Evolutionary conservation across 1,284 basidiomycete species (phyloP).

Genomic region (Coniophora puteana): DNA sequence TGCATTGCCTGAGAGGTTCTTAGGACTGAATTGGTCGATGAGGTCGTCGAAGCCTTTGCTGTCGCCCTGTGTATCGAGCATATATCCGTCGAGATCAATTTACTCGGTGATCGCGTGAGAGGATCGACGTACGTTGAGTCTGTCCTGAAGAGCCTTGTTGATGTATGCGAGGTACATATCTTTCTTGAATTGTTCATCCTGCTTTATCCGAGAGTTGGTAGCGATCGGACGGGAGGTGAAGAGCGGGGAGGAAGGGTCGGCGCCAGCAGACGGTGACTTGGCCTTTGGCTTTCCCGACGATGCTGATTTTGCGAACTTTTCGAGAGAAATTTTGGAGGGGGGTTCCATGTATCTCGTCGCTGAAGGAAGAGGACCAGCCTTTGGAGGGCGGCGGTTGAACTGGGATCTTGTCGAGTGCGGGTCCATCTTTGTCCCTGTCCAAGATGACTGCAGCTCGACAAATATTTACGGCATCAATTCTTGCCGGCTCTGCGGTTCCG

Average conservation of each 20-base stretch:
- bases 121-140: conserved; percentile 50
- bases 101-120: conserved; percentile 11
- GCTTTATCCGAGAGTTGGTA: conserved; percentile 73
- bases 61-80: conserved; percentile 56
- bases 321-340: conserved; percentile 36
- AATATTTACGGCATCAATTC: too few species aligned
- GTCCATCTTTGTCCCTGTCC: conserved; percentile 46
- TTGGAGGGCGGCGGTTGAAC: conserved; percentile 67
- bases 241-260: conserved; percentile 24
- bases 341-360: conserved; percentile 44
- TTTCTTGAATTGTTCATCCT: conserved; percentile 69
- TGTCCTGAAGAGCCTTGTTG: conserved; percentile 77
- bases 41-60: conserved; percentile 67
- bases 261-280: conserved; percentile 28
- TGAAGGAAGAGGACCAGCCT: conserved; percentile 52
- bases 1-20: conserved; percentile 32
- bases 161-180: conserved; percentile 87
- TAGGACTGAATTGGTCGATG: conserved; percentile 66
- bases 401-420: conserved; percentile 70
- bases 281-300: conserved; percentile 29
- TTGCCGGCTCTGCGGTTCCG: too few species aligned
- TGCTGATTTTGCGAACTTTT: conserved; percentile 40
- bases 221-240: conserved; percentile 58
- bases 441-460: not conserved
- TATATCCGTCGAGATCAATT: too few species aligned